Conservation (phyloP, 2,329 filamentous ascomycete genomes). For the Escovopsis weberi region DNA sequence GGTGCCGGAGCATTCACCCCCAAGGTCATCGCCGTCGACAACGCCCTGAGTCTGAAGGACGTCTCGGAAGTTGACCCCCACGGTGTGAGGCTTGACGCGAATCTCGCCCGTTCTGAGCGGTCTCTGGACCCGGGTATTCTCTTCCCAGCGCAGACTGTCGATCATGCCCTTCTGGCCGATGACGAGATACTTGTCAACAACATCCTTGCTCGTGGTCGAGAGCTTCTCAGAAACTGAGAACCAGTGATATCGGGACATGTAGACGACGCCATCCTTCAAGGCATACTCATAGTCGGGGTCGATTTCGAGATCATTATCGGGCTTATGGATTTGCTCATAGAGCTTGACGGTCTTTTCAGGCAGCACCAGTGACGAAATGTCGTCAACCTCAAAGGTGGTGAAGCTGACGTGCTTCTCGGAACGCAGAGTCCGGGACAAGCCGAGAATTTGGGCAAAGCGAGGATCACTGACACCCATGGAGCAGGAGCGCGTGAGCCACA, state of each 20-base stretch:
- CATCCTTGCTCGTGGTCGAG: background rate
- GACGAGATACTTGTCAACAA: background rate
- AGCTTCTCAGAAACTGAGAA: constrained; percentile 6
- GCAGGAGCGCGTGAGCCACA: constrained; percentile 3
- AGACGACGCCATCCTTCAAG: constrained; percentile 12
- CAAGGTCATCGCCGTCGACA: background rate
- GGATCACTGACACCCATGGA: constrained; percentile 2
- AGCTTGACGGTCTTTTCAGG: background rate
- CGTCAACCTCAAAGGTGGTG: constrained; percentile 13
- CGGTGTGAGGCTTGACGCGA: background rate
- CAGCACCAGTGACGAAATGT: background rate
- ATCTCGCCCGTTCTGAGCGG: background rate
- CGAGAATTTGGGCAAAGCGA: constrained; percentile 1
- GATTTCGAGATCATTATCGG: background rate
- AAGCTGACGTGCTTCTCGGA: constrained; percentile 8
- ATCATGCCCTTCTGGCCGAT: constrained; percentile 1
- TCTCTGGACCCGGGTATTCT: background rate
- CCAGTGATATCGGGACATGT: constrained; percentile 15
- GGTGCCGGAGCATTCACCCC: background rate
- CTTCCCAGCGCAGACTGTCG: constrained; percentile 1
- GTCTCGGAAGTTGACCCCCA: background rate
- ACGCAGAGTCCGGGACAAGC: background rate
- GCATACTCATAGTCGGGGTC: constrained; percentile 15
- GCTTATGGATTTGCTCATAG: background rate
- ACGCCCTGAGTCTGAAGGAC: background rate